A percentile compares a stretch with the other conserved stretches of the same genome.
These are phyloP conservation scores for Lathyrus sativus DNA, from an alignment of 306 rosid species.

Conservation along the genomic window DNA sequence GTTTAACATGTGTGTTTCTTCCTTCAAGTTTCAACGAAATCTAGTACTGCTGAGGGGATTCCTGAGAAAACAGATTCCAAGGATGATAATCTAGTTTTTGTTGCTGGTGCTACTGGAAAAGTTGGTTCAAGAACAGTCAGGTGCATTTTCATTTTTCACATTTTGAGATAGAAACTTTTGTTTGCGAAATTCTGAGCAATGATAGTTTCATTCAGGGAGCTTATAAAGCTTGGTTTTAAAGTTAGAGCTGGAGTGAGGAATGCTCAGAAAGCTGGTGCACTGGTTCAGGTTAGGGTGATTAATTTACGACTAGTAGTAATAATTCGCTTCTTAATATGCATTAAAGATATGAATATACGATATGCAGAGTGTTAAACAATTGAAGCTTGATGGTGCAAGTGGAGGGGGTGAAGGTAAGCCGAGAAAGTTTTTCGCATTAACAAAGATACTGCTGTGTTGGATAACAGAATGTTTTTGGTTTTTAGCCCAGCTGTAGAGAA, in stretches of 20 bases:
- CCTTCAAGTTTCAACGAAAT: slow-evolving; percentile 52
- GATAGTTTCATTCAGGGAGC: slow-evolving; percentile 70
- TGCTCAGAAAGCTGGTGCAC: slow-evolving; percentile 67
- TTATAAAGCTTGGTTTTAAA: slow-evolving; percentile 84
- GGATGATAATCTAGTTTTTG: slow-evolving; percentile 81
- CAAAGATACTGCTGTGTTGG: slow-evolving; percentile 47
- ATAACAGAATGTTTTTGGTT: slow-evolving; percentile 79
- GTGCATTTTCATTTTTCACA: slow-evolving; percentile 42
- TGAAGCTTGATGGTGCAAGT: slow-evolving; percentile 59
- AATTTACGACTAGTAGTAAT: not conserved
- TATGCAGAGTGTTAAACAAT: slow-evolving; percentile 78
- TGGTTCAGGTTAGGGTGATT: slow-evolving; percentile 51
- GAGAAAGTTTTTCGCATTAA: slow-evolving; percentile 38
- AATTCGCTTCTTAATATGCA: slow-evolving; percentile 22
- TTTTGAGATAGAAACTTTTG: not conserved
- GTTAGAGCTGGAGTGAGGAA: slow-evolving; percentile 90
- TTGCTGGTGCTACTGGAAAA: slow-evolving; percentile 97
- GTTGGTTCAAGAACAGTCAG: slow-evolving; percentile 97
- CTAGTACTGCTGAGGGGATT: slow-evolving; percentile 43
- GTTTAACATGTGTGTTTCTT: not conserved
- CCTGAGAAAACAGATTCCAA: slow-evolving; percentile 52
- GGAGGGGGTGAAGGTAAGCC: slow-evolving; percentile 64
- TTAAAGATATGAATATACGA: slow-evolving; percentile 11
- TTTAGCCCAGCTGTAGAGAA: slow-evolving; percentile 99
- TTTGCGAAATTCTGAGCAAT: slow-evolving; percentile 31